These are phyloP conservation scores for Pichia sp. DNA, from an alignment of 1,139 yeast species.

Conservation along the genomic window DNA sequence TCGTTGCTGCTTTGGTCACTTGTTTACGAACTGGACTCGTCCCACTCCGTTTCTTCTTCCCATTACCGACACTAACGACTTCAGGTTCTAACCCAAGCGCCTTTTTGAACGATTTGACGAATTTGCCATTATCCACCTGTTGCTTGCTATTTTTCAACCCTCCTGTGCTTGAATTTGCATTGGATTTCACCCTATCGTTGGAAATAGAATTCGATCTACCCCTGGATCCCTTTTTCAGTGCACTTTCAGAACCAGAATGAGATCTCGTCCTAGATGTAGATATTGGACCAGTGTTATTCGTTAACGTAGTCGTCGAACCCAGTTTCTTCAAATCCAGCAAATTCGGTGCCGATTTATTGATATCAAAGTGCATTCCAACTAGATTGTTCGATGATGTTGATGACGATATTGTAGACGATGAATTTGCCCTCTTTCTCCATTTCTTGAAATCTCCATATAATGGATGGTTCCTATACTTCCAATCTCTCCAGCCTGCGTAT, in stretches of 20 bases:
- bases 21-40: slow-evolving; percentile 1
- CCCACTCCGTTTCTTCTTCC: not conserved
- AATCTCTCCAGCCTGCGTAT: slow-evolving; percentile 83
- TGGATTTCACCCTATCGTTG: not conserved
- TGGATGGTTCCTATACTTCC: slow-evolving; percentile 76
- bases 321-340: slow-evolving; percentile 8
- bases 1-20: not conserved
- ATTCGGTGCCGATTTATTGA: slow-evolving; percentile 8
- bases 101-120: slow-evolving; percentile 10
- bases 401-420: slow-evolving; percentile 7
- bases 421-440: slow-evolving; percentile 11
- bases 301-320: not conserved
- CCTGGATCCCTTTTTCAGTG: not conserved
- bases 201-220: slow-evolving; percentile 21
- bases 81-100: slow-evolving; percentile 8
- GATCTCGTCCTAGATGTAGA: slow-evolving; percentile 3
- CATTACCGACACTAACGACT: not conserved
- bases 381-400: not conserved
- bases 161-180: not conserved
- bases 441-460: slow-evolving; percentile 41
- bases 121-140: slow-evolving; percentile 4
- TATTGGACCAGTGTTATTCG: no score
- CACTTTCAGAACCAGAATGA: slow-evolving; percentile 5
- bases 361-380: not conserved
- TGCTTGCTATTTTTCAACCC: not conserved